Percentiles rank a stretch among this genome's conserved stretches.
These are phyloP conservation scores for Pseudozyma hubeiensis DNA, from an alignment of 1,284 basidiomycete species.

Conservation along the genomic window DNA sequence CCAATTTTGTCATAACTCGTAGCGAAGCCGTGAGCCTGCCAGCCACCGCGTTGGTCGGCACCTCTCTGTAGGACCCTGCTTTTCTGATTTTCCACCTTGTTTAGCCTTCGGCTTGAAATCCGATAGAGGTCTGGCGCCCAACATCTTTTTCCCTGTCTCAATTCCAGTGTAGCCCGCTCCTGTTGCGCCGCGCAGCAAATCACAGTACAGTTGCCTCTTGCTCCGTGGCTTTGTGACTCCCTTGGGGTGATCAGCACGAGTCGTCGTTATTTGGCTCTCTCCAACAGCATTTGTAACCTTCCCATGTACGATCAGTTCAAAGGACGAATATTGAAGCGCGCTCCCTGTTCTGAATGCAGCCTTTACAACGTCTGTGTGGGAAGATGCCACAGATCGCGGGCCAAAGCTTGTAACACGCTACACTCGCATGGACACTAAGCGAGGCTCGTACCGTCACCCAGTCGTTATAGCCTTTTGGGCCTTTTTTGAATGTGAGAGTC, in stretches of 20 bases:
- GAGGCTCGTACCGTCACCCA: slow-evolving; percentile 32
- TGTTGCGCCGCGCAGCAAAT: slow-evolving; percentile 25
- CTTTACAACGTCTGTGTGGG: too few species aligned
- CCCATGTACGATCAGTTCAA: too few species aligned
- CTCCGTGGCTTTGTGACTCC: too few species aligned
- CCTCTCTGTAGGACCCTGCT: slow-evolving; percentile 19
- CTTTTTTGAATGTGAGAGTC: too few species aligned
- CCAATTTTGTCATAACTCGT: slow-evolving; percentile 23
- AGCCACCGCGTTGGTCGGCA: slow-evolving; percentile 17
- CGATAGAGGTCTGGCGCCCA: slow-evolving; percentile 8
- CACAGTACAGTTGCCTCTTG: too few species aligned
- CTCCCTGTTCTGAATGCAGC: too few species aligned
- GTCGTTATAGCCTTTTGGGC: too few species aligned
- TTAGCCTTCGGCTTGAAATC: not conserved
- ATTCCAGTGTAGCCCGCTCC: slow-evolving; percentile 15
- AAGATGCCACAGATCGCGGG: not conserved
- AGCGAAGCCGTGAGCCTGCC: not conserved
- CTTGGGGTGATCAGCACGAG: not conserved
- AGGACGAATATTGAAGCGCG: too few species aligned
- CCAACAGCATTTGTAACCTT: too few species aligned
- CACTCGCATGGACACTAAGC: slow-evolving; percentile 5
- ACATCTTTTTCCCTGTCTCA: not conserved
- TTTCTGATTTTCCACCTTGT: not conserved
- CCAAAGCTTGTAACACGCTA: not conserved
- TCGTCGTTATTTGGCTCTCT: too few species aligned